Percentiles rank a stretch among this genome's conserved stretches.
These are phyloP conservation scores for Plantago lanceolata DNA, from an alignment of 305 asterid genomes.

Conservation along the genomic window DNA sequence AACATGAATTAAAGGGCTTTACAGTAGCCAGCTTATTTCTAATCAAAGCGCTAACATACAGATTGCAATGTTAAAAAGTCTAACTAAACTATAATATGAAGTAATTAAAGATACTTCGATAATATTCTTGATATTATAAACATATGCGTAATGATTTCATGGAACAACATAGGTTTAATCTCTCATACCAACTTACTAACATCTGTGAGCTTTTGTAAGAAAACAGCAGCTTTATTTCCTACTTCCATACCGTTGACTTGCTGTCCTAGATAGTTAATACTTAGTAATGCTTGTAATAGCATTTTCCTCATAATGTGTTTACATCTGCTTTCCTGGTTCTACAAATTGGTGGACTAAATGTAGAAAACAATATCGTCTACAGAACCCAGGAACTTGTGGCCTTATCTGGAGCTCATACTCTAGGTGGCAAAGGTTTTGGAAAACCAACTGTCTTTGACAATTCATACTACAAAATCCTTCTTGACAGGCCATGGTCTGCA, in stretches of 20 bases:
- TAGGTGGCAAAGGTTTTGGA: constrained; percentile 92
- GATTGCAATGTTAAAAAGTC: too few species aligned
- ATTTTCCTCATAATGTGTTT: neutral
- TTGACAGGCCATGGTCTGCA: constrained; percentile 81
- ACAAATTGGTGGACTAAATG: constrained; percentile 13
- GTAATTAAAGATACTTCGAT: neutral
- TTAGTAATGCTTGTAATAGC: neutral
- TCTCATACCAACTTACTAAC: too few species aligned
- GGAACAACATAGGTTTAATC: too few species aligned
- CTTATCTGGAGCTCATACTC: constrained; percentile 85
- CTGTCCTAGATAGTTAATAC: neutral
- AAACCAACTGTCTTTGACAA: constrained; percentile 69
- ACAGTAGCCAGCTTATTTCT: too few species aligned
- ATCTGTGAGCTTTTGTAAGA: neutral
- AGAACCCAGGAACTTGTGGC: constrained; percentile 88
- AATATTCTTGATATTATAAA: too few species aligned
- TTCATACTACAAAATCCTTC: constrained; percentile 75
- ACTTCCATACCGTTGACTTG: neutral
- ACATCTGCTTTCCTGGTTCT: neutral
- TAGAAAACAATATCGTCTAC: constrained; percentile 17
- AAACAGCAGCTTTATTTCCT: neutral
- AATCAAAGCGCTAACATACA: too few species aligned
- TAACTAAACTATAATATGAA: too few species aligned
- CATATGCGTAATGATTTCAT: too few species aligned
- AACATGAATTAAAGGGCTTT: too few species aligned